These are phyloP conservation scores for Neoarthrinium moseri DNA, from an alignment of 2,329 filamentous ascomycete species.

Conservation along the genomic window DNA sequence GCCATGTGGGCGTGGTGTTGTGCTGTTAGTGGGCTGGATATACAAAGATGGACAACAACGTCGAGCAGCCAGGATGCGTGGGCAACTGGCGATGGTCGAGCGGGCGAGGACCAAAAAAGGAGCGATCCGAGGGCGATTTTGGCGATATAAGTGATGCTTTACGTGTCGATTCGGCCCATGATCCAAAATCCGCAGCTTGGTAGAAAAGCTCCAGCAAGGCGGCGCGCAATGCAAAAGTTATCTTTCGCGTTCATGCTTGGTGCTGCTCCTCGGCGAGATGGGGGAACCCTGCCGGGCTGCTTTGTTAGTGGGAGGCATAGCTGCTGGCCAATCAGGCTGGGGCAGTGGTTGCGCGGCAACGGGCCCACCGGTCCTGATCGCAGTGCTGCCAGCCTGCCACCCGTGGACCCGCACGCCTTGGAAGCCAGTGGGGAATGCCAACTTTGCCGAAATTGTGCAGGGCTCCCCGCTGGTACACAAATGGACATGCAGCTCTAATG, in stretches of 20 bases:
- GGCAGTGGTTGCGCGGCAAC: constrained; percentile 5
- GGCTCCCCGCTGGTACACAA: too few relatives aligned
- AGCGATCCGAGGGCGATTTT: constrained; percentile 23
- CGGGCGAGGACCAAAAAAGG: constrained; percentile 1
- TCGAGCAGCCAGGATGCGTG: constrained; percentile 18
- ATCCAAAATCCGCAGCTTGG: constrained; percentile 29
- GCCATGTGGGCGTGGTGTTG: constrained; percentile 20
- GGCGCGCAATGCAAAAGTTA: constrained; percentile 30
- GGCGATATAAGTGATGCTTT: constrained; percentile 32
- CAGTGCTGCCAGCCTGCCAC: too few relatives aligned
- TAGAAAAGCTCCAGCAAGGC: constrained; percentile 33
- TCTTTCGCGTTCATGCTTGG: constrained; percentile 22
- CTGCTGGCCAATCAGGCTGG: neutral
- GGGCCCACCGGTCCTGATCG: too few relatives aligned
- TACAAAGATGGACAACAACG: neutral
- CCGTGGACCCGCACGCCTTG: too few relatives aligned
- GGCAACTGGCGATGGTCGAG: constrained; percentile 20
- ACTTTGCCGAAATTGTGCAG: too few relatives aligned
- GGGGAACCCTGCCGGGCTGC: constrained; percentile 4
- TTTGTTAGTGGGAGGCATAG: constrained; percentile 8
- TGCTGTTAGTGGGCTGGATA: neutral
- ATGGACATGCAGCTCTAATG: too few relatives aligned
- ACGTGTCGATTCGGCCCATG: constrained; percentile 41
- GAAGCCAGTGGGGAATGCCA: too few relatives aligned
- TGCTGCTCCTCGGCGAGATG: neutral